Evolutionary conservation across 1,284 basidiomycete species (phyloP).

Genomic region (Microbotryum intermedium): DNA sequence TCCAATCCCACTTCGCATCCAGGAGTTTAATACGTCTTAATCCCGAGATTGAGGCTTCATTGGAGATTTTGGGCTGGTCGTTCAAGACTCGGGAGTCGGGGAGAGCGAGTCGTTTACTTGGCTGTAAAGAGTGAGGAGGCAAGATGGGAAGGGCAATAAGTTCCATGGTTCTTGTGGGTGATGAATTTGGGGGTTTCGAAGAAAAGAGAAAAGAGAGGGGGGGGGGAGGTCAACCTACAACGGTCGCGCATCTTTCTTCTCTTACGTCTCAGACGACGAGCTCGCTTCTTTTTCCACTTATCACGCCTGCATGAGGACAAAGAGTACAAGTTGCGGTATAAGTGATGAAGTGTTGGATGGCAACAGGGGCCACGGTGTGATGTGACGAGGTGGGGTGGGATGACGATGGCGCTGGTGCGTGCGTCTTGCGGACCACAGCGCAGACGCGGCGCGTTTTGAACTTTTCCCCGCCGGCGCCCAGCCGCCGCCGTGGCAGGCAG

Average conservation of each 20-base stretch:
- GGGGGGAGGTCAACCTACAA: too few species aligned
- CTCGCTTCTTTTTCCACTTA: conserved; percentile 38
- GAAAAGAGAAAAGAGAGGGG: too few species aligned
- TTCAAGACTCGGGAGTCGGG: neutral
- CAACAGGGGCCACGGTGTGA: neutral
- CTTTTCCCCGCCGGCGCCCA: neutral
- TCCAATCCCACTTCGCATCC: too few species aligned
- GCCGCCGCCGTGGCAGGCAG: too few species aligned
- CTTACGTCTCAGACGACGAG: conserved; percentile 36
- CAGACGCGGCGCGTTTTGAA: neutral
- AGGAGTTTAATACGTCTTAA: too few species aligned
- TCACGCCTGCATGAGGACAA: conserved; percentile 30
- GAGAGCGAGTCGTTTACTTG: conserved; percentile 1
- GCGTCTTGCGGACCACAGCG: neutral
- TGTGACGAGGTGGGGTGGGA: neutral
- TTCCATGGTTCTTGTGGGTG: too few species aligned
- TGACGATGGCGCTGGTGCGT: neutral
- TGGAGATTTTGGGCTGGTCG: too few species aligned
- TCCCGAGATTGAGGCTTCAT: too few species aligned
- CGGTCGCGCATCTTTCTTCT: conserved; percentile 34
- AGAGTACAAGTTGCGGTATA: neutral
- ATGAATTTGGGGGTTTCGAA: too few species aligned
- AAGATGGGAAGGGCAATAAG: neutral
- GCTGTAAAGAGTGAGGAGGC: neutral
- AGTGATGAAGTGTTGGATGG: neutral